Conservation (phyloP, 306 rosid genomes). For the Ochetophila trinervis region DNA sequence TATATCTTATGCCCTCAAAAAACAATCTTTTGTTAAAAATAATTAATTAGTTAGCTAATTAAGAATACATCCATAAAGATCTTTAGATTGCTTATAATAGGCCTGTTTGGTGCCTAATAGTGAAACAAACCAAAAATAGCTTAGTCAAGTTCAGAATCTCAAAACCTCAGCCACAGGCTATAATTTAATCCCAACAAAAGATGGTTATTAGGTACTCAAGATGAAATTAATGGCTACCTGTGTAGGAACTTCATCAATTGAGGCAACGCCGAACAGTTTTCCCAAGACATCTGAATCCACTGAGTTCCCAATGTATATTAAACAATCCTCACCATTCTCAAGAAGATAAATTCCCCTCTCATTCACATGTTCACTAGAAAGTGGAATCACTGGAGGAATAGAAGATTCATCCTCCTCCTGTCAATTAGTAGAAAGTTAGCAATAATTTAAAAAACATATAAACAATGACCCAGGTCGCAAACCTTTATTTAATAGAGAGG, state of each 20-base stretch:
- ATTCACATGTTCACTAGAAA: slow-evolving; percentile 80
- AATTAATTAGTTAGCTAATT: no score
- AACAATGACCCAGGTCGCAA: neutral
- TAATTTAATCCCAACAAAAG: neutral
- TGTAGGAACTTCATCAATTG: slow-evolving; percentile 68
- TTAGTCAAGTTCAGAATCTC: neutral
- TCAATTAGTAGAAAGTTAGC: slow-evolving; percentile 20
- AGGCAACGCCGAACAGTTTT: slow-evolving; percentile 64
- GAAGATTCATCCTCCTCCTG: slow-evolving; percentile 70
- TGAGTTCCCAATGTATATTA: slow-evolving; percentile 67
- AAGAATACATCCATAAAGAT: neutral
- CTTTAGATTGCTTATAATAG: neutral
- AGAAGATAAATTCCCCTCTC: slow-evolving; percentile 89
- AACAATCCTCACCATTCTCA: slow-evolving; percentile 91
- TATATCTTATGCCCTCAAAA: no score
- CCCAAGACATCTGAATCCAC: slow-evolving; percentile 56
- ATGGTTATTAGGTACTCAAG: neutral
- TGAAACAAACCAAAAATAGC: neutral
- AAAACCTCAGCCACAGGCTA: neutral
- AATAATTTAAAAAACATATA: slow-evolving; percentile 23
- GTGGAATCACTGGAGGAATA: slow-evolving; percentile 78
- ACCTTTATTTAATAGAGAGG: no score
- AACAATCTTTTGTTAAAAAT: no score
- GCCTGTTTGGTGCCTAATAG: neutral
- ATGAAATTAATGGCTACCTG: slow-evolving; percentile 50